Evolutionary conservation across 176 grass and related monocot species (phyloP), one percentile per base, ranked within the genome.

Genomic region (Carex parvula): DNA sequence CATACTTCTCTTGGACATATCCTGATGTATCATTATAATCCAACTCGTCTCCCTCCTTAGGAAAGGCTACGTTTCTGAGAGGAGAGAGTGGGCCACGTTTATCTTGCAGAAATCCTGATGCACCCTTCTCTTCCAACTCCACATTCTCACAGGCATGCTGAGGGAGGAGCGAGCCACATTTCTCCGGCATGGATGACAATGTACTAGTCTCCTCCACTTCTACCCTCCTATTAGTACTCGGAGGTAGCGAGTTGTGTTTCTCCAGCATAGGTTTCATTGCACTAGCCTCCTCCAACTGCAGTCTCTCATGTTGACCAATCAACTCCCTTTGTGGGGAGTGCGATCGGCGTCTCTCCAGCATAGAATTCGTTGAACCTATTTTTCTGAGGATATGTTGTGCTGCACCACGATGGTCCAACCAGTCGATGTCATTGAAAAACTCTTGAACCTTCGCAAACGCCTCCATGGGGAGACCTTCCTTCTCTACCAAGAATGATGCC

Each of bases 371-470:
- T 75, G 91, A 93, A 41, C 83, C 81, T 53, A 95, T 89, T 55
- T 88, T 88, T 78, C 93, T 91, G 54, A 99, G 89, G 79, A 95
- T 81, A 52, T 90, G 84, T 57, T 87, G 79, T 61, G 96, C 88
- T 58, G 83, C 86, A 10, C 88, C 91, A 8, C 85, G 91, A 16
- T 84, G 86, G 82, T 94, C 96, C 82, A 99, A 84, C 96, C 96
- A 99, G 60, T 99, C 93, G 4, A 95, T 92, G 81, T 84, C 88
- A 84, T 91, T 95, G 70, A 99, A 99, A 75, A 95, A 93, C 82
- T 99, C 93, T 83, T 99, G 91, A 82, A 99, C 93, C 81, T 92
- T 95, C 39, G 91, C 91, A 92, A 99, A 99, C 76, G 96, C 96
- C 90, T 99, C 93, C 0, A 99, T 37, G 1, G 96, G 96, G 79